Evolutionary conservation across 164 flowering plant genomes (phyloP).

Genomic region (Malania oleifera): DNA sequence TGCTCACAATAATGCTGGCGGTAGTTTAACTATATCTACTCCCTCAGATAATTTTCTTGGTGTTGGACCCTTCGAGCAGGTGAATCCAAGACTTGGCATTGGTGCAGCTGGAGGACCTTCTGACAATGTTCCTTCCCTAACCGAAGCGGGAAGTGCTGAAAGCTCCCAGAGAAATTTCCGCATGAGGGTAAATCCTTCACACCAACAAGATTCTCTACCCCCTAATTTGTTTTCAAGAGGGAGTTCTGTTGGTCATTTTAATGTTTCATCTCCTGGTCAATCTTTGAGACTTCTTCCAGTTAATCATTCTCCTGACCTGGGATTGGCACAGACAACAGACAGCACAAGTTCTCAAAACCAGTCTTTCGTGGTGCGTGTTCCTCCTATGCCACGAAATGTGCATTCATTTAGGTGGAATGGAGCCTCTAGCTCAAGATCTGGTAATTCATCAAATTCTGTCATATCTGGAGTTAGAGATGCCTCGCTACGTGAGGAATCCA

Average conservation of each 20-base stretch:
- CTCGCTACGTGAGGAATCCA: conserved; percentile 28
- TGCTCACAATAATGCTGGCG: conserved; percentile 20
- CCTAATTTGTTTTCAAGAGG: conserved; percentile 20
- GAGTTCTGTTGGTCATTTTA: conserved; percentile 19
- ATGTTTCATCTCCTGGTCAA: conserved; percentile 20
- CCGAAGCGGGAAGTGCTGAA: conserved; percentile 19
- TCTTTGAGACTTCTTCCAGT: conserved; percentile 21
- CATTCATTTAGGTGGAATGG: conserved; percentile 36
- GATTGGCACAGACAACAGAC: conserved; percentile 22
- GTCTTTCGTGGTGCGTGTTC: conserved; percentile 20
- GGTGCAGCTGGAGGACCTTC: conserved; percentile 23
- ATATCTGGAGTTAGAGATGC: conserved; percentile 28
- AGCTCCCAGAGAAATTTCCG: conserved; percentile 37
- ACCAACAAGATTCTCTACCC: conserved; percentile 25
- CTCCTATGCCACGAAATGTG: conserved; percentile 25
- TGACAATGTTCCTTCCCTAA: conserved; percentile 19
- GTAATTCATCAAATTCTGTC: conserved; percentile 29
- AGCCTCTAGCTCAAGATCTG: conserved; percentile 26
- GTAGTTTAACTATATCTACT: conserved; percentile 25
- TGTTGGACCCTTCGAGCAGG: conserved; percentile 24
- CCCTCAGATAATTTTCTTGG: conserved; percentile 19
- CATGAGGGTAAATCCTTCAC: conserved; percentile 35
- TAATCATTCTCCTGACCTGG: conserved; percentile 22
- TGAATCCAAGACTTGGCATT: conserved; percentile 32
- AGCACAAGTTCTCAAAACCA: conserved; percentile 20